These are phyloP conservation scores for Globisporangium lucens DNA, from an alignment of 352 stramenopile genomes.

Conservation along the genomic window DNA sequence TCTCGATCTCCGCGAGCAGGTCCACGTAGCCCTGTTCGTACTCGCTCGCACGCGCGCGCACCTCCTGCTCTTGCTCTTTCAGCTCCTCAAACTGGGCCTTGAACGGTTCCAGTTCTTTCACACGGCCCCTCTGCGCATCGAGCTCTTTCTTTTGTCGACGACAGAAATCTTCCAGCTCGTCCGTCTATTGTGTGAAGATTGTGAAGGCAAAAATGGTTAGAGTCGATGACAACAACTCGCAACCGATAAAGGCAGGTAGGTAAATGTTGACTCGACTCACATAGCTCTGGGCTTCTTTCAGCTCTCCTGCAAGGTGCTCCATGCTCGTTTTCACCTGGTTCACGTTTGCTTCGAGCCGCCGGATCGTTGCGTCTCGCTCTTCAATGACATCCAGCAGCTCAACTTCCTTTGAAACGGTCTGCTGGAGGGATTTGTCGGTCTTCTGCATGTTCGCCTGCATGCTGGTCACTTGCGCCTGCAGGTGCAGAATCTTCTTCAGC, in stretches of 20 bases:
- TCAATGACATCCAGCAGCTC: slow-evolving; percentile 27
- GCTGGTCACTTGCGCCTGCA: slow-evolving; percentile 30
- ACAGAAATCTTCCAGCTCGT: slow-evolving; percentile 39
- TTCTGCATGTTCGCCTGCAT: slow-evolving; percentile 21
- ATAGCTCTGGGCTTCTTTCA: slow-evolving; percentile 52
- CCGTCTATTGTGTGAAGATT: slow-evolving; percentile 23
- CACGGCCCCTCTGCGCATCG: slow-evolving; percentile 21
- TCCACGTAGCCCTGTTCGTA: slow-evolving; percentile 71
- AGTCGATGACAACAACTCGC: neutral
- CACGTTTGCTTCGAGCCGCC: slow-evolving; percentile 25
- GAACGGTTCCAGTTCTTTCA: slow-evolving; percentile 28
- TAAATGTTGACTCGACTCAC: slow-evolving; percentile 20
- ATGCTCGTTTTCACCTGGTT: slow-evolving; percentile 33
- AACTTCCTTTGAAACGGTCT: slow-evolving; percentile 26
- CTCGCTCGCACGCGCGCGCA: slow-evolving; percentile 40
- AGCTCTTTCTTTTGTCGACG: slow-evolving; percentile 37
- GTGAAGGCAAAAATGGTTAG: neutral
- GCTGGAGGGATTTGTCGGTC: slow-evolving; percentile 20
- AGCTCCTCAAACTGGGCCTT: slow-evolving; percentile 33
- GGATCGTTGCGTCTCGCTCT: slow-evolving; percentile 27
- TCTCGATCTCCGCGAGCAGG: slow-evolving; percentile 50
- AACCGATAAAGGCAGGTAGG: neutral
- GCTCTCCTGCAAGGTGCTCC: slow-evolving; percentile 41
- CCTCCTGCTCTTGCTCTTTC: slow-evolving; percentile 36
- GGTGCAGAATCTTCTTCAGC: slow-evolving; percentile 27